Evolutionary conservation across 371 early-diverging fungal genomes (phyloP), one percentile per base, ranked within the genome.

Genomic region (Choanephora cucurbitarum): DNA sequence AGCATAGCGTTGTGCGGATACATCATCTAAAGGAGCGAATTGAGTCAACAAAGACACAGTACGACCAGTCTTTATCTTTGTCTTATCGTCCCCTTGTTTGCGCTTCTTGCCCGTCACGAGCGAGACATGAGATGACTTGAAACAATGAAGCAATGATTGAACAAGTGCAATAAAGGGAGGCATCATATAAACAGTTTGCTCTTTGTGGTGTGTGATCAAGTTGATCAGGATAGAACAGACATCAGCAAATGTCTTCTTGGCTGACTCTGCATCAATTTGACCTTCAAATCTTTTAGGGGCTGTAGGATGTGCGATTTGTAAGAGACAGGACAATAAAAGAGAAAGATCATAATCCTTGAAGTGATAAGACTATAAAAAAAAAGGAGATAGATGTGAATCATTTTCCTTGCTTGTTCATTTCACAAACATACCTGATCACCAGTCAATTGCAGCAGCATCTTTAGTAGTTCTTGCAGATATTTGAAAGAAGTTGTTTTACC

Each of bases 41-140:
- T 58, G 52, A 2, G 55, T 19, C 0, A 68, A 42, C 33, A 69
- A 45, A 13, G 64, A 40, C 14, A 72, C 54, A 0, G 53, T 46
- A 15, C 60, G 59, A 13, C 58, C 57, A 42, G 3, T 22, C 17
- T 43, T 33, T 56, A 52, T 44, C 17, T 31, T 31, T 19, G 8
- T 21, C 18, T 47, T 15, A 14, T 40, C n/a, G n/a, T n/a, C 37
- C 9, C 22, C 32, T 31, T 48, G 44, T 5, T 57, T 48, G 15
- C 45, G 17, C 11, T 63, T 52, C 23, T 57, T 28, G 40, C 58
- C 56, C 33, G 65, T 70, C 5, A 78, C 75, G 17, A 83, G 63
- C 14, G 75, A 78, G 1, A 75, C 71, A 64, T 82, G 78, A n/a
- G 78, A 49, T 0, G 85, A 79, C 53, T 73, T 79, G 69, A 85